These are phyloP conservation scores for Lotus japonicus DNA, from an alignment of 306 rosid genomes.

Conservation along the genomic window DNA sequence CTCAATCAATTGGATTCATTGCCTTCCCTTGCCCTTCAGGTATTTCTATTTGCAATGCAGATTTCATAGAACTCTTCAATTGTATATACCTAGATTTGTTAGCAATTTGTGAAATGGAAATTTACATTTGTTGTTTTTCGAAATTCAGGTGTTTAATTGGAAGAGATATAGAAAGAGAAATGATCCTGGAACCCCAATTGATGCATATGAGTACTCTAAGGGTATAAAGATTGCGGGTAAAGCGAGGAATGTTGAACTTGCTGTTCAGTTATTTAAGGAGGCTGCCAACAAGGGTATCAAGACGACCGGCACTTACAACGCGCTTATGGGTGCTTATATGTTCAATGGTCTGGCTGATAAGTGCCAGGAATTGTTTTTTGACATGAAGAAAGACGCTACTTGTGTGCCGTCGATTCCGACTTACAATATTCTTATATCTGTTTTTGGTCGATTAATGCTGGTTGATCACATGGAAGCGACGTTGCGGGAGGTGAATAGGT, in stretches of 20 bases:
- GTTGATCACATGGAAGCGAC: slow-evolving; percentile 67
- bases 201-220: slow-evolving; percentile 48
- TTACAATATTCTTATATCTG: slow-evolving; percentile 34
- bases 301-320: slow-evolving; percentile 60
- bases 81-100: too few species aligned
- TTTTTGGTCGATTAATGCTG: slow-evolving; percentile 61
- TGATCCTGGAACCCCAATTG: slow-evolving; percentile 24
- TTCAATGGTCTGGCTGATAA: slow-evolving; percentile 44
- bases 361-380: slow-evolving; percentile 48
- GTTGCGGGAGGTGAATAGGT: slow-evolving; percentile 39
- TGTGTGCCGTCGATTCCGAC: slow-evolving; percentile 44
- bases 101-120: too few species aligned
- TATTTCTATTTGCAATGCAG: slow-evolving; percentile 21
- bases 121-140: too few species aligned
- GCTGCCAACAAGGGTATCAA: slow-evolving; percentile 43
- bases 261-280: slow-evolving; percentile 51
- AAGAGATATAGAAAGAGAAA: slow-evolving; percentile 40
- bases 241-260: slow-evolving; percentile 45
- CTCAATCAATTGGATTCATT: slow-evolving; percentile 40
- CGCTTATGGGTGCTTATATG: slow-evolving; percentile 69
- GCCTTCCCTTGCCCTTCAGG: slow-evolving; percentile 55
- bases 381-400: slow-evolving; percentile 47
- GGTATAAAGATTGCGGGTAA: slow-evolving; percentile 60
- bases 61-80: too few species aligned
- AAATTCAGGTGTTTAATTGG: slow-evolving; percentile 64